phyloP scores from a whole-genome alignment of 2,329 filamentous ascomycete species.

The Dryadomyces sulphureus region DNA sequence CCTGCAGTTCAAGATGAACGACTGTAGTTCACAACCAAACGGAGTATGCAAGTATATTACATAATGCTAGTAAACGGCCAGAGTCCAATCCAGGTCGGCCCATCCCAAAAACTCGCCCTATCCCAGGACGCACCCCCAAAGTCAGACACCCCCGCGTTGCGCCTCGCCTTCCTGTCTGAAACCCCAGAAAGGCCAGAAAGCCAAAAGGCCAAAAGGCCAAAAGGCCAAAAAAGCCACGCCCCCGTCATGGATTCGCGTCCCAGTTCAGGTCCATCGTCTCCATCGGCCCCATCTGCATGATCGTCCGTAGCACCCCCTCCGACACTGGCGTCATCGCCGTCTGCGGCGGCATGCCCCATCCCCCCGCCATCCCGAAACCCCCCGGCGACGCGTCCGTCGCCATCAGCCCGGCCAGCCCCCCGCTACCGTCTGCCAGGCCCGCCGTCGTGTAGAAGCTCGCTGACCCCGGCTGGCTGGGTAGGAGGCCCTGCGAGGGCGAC shows the following conservation, averaged over 20 bases:
- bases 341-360: slow-evolving; percentile 28
- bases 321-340: slow-evolving; percentile 38
- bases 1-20: too few species aligned
- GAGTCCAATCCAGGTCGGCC: too few species aligned
- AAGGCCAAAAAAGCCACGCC: not conserved
- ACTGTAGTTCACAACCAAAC: too few species aligned
- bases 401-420: slow-evolving; percentile 5
- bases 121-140: too few species aligned
- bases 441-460: slow-evolving; percentile 24
- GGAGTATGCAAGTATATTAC: too few species aligned
- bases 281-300: slow-evolving; percentile 45
- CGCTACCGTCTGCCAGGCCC: not conserved
- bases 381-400: slow-evolving; percentile 17
- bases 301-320: slow-evolving; percentile 39
- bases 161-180: not conserved
- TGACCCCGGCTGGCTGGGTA: slow-evolving; percentile 8
- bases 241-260: slow-evolving; percentile 19
- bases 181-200: not conserved
- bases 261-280: slow-evolving; percentile 42
- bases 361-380: slow-evolving; percentile 26
- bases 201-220: too few species aligned
- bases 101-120: too few species aligned
- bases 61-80: too few species aligned
- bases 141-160: too few species aligned
- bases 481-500: not conserved